Conservation (phyloP, 805 yeast species). For the Brettanomyces bruxellensis region DNA sequence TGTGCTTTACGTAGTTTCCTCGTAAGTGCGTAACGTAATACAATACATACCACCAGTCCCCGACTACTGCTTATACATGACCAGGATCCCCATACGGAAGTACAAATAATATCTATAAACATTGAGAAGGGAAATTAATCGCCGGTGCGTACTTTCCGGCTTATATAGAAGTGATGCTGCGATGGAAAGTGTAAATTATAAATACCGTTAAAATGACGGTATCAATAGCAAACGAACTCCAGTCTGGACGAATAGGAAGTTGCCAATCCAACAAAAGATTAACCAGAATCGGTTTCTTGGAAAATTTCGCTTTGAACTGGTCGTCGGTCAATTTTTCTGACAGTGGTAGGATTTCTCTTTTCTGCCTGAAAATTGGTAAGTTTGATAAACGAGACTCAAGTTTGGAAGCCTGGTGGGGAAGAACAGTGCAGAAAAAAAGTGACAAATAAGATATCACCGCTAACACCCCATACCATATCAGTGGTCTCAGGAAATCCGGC, state of each 20-base stretch:
- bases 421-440: slow-evolving; percentile 13
- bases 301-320: not conserved
- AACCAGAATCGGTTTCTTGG: not conserved
- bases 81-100: too few species aligned
- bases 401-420: slow-evolving; percentile 12
- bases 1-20: too few species aligned
- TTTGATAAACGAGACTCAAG: slow-evolving; percentile 8
- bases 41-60: too few species aligned
- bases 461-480: slow-evolving; percentile 12
- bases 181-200: not conserved
- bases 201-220: not conserved
- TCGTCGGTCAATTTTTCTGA: not conserved
- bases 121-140: too few species aligned
- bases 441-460: slow-evolving; percentile 9
- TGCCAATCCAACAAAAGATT: slow-evolving; percentile 1
- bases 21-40: too few species aligned
- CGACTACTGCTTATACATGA: too few species aligned
- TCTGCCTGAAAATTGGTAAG: not conserved
- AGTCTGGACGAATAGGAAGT: not conserved
- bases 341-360: not conserved
- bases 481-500: slow-evolving; percentile 19
- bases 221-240: not conserved
- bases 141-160: too few species aligned
- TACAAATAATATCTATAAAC: too few species aligned
- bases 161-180: not conserved